A percentile compares a stretch with the other conserved stretches of the same genome.
Evolutionary conservation across 805 yeast genomes (phyloP).

Genomic region (Sugiyamaella smithiae): DNA sequence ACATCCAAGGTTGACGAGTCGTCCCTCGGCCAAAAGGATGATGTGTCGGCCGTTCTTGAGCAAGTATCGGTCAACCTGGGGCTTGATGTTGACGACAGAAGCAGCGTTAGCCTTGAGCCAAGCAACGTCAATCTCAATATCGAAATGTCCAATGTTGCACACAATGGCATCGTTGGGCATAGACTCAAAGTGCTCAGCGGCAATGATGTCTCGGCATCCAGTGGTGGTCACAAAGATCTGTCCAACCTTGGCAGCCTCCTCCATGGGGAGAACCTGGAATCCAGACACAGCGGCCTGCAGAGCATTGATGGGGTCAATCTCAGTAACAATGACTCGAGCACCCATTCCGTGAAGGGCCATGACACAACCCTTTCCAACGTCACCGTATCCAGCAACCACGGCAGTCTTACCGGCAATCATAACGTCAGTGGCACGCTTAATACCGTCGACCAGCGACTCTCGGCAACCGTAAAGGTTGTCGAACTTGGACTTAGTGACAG

Average conservation of each 20-base stretch:
- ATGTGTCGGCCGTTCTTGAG: conserved; percentile 87
- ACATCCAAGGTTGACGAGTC: conserved; percentile 98
- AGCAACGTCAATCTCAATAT: conserved; percentile 98
- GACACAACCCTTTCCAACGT: conserved; percentile 99
- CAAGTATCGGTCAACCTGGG: conserved; percentile 97
- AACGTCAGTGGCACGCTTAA: conserved; percentile 99
- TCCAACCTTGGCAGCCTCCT: conserved; percentile 87
- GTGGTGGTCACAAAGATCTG: conserved; percentile 99
- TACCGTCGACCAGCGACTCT: conserved; percentile 97
- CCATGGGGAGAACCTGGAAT: conserved; percentile 94
- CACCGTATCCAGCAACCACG: conserved; percentile 99
- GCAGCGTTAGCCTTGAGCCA: conserved; percentile 94
- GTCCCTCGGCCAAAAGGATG: conserved; percentile 97
- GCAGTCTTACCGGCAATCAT: conserved; percentile 99
- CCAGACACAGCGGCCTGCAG: conserved; percentile 99
- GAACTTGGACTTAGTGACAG: conserved; percentile 98
- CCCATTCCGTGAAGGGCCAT: conserved; percentile 99
- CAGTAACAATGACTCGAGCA: conserved; percentile 96
- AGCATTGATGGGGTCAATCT: conserved; percentile 98
- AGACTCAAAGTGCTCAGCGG: conserved; percentile 75
- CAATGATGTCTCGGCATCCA: conserved; percentile 98
- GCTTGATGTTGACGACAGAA: conserved; percentile 95
- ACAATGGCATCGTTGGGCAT: conserved; percentile 99
- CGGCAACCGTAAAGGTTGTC: conserved; percentile 99
- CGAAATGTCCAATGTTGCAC: conserved; percentile 99